Base-by-base conservation (phyloP, 1,284 basidiomycete species). In the Blastosporella zonata region DNA sequence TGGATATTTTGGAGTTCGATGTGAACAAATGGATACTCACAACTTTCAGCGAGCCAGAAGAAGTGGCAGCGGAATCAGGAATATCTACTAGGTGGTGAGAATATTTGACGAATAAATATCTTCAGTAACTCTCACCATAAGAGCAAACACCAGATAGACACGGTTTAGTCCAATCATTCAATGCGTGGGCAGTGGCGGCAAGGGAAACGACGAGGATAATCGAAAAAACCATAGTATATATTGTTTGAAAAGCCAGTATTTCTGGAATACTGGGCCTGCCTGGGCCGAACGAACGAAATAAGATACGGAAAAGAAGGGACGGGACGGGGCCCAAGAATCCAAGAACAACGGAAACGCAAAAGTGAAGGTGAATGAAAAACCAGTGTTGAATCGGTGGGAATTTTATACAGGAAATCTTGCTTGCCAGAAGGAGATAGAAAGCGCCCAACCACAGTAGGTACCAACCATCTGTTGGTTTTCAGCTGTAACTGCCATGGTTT, bases 101-200 rank as follows among this genome's bases (percentile, higher is more conserved):
- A n/a, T 17, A 15, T 15, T 20, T 34, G 17, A 15, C 5, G 18
- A 18, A 22, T 21, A 29, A 27, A 10, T 17, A n/a, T 17, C 9
- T 22, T 0, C 12, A 18, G 40, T 6, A 5, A 3, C 37, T 49
- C 53, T 39, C 47, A 63, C 63, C 63, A 49, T 64, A 63, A 7
- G 62, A 63, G 53, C 75, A 77, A 18, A 61, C 55, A 6, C 74
- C 73, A 18, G 61, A 59, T 23, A 69, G 50, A 53, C 75, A 77
- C 1, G 74, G 70, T 47, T 61, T 62, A 17, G 54, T 66, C 75
- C 74, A 77, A 55, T 75, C 70, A 50, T 76, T 77, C 21, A 57
- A 57, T 7, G 70, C 70, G 15, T 52, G 43, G 4, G 58, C 59
- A 43, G 44, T 43, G 37, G 56, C 44, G 41, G 55, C 25, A 36